These are phyloP conservation scores for Rosa multiflora DNA, from an alignment of 306 rosid genomes.

Conservation along the genomic window DNA sequence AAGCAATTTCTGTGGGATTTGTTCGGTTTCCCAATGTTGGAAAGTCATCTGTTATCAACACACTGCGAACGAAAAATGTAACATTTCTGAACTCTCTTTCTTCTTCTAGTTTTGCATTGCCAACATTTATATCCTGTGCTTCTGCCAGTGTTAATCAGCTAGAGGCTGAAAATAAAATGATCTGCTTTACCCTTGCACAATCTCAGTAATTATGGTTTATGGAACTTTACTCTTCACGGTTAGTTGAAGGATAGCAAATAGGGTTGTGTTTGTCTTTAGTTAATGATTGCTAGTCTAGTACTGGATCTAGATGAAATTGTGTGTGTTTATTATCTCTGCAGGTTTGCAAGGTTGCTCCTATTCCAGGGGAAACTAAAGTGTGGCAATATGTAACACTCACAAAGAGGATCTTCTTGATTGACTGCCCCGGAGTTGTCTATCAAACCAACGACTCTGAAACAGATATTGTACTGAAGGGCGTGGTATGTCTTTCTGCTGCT, in stretches of 20 bases:
- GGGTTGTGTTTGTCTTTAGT: background rate
- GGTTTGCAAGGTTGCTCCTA: constrained; percentile 99
- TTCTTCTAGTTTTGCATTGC: constrained; percentile 7
- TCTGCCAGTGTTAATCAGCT: background rate
- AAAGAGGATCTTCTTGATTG: constrained; percentile 90
- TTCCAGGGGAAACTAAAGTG: constrained; percentile 96
- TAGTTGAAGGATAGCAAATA: background rate
- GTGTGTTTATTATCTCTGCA: constrained; percentile 26
- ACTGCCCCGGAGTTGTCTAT: constrained; percentile 94
- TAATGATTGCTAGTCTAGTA: background rate
- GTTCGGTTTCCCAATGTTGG: constrained; percentile 98
- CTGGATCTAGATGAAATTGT: constrained; percentile 11
- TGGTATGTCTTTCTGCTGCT: constrained; percentile 51
- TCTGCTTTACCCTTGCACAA: background rate
- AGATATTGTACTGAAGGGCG: constrained; percentile 85
- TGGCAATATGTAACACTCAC: constrained; percentile 97
- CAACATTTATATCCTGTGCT: background rate
- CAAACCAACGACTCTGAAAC: constrained; percentile 83
- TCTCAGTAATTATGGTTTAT: background rate
- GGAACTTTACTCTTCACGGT: background rate
- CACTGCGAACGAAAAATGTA: constrained; percentile 85
- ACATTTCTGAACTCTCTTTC: constrained; percentile 23
- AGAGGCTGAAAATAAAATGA: background rate
- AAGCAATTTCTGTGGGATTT: constrained; percentile 96
- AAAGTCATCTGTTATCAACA: constrained; percentile 90